Conservation (phyloP, 2,329 filamentous ascomycete species). For the Leptographium procerum region DNA sequence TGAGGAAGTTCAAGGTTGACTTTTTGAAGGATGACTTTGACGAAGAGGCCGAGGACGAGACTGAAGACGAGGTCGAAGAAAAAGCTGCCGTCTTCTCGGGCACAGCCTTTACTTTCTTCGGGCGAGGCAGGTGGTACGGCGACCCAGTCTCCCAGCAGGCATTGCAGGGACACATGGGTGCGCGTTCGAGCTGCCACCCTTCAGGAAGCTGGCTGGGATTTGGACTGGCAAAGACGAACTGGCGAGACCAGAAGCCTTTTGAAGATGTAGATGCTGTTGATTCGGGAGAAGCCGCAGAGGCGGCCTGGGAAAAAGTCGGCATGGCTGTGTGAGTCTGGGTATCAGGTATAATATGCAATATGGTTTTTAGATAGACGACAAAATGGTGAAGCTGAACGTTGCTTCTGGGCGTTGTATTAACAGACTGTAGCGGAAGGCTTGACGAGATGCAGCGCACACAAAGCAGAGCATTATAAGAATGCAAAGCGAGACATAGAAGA, state of each 20-base stretch:
- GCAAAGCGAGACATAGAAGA: neutral
- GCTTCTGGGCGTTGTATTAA: neutral
- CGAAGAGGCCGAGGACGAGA: neutral
- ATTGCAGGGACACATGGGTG: conserved; percentile 4
- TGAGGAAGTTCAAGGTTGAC: neutral
- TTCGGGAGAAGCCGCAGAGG: neutral
- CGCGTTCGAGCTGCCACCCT: neutral
- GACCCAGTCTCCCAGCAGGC: conserved; percentile 1
- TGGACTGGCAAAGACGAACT: neutral
- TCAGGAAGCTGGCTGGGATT: neutral
- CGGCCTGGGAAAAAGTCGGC: neutral
- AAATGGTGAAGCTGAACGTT: neutral
- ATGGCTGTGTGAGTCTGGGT: neutral
- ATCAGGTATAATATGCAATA: neutral
- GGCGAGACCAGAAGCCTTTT: neutral
- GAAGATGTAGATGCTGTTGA: neutral
- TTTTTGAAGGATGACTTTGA: neutral
- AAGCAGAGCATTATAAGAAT: neutral
- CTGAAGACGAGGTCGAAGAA: neutral
- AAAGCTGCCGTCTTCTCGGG: neutral
- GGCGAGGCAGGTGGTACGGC: neutral
- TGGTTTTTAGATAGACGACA: no score
- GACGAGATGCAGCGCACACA: neutral
- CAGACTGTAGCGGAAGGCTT: neutral
- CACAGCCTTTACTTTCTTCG: neutral